Evolutionary conservation across 2,329 filamentous ascomycete genomes (phyloP).

Genomic region (Hypoxylon sp.): DNA sequence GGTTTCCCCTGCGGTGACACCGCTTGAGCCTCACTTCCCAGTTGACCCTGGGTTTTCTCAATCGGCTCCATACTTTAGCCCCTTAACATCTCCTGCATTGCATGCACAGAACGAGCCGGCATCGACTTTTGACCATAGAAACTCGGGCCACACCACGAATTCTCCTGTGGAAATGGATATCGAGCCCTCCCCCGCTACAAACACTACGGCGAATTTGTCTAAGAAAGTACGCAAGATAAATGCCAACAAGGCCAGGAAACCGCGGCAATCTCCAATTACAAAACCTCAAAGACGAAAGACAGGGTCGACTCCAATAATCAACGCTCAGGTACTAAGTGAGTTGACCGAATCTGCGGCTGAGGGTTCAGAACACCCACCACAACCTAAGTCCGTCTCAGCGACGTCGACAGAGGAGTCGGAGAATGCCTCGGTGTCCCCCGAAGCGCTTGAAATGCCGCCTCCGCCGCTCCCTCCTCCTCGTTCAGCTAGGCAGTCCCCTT

Average conservation of each 20-base stretch:
- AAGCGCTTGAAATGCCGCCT: slow-evolving; percentile 75
- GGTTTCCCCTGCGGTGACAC: slow-evolving; percentile 86
- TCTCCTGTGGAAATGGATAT: slow-evolving; percentile 71
- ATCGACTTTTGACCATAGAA: slow-evolving; percentile 60
- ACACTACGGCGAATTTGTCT: slow-evolving; percentile 61
- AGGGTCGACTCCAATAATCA: slow-evolving; percentile 66
- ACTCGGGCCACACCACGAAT: slow-evolving; percentile 58
- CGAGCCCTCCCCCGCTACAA: slow-evolving; percentile 55
- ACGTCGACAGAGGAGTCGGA: slow-evolving; percentile 68
- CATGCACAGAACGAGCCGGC: slow-evolving; percentile 74
- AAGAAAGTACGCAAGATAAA: slow-evolving; percentile 68
- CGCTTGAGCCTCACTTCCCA: slow-evolving; percentile 78
- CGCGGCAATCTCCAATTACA: slow-evolving; percentile 77
- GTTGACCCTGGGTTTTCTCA: slow-evolving; percentile 70
- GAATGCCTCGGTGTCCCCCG: slow-evolving; percentile 74
- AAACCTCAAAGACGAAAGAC: slow-evolving; percentile 72
- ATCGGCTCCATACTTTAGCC: slow-evolving; percentile 82
- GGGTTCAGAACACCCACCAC: slow-evolving; percentile 50
- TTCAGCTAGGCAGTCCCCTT: slow-evolving; percentile 75
- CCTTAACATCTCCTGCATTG: slow-evolving; percentile 82
- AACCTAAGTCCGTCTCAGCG: slow-evolving; percentile 54
- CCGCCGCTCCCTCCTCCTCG: slow-evolving; percentile 74
- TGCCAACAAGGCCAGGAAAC: slow-evolving; percentile 65
- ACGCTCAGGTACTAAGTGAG: slow-evolving; percentile 67
- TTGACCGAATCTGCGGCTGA: slow-evolving; percentile 58